Evolutionary conservation across 768 basidiomycete species (phyloP).

Genomic region (Calocybe indica): DNA sequence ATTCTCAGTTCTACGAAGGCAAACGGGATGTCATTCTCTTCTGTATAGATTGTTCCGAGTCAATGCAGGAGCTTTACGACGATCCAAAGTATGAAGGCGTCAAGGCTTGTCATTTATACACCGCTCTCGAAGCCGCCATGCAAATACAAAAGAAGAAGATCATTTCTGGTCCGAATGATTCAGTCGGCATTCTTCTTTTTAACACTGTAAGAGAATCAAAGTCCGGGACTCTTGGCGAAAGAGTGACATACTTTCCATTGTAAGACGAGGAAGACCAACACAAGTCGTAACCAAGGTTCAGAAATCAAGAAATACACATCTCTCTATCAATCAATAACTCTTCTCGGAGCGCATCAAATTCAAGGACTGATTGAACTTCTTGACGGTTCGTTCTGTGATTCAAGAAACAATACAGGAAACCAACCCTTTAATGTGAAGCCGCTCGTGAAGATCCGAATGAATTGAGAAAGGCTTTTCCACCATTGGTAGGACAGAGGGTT

Average conservation of each 20-base stretch:
- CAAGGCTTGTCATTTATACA: slow-evolving; percentile 71
- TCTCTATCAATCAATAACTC: slow-evolving; percentile 71
- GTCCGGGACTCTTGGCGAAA: background rate
- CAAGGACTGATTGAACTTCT: slow-evolving; percentile 73
- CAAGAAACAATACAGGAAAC: background rate
- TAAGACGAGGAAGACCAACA: slow-evolving; percentile 38
- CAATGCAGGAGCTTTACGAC: slow-evolving; percentile 75
- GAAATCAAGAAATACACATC: slow-evolving; percentile 67
- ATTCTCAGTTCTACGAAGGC: slow-evolving; percentile 55
- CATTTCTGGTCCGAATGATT: slow-evolving; percentile 81
- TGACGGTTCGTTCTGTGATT: slow-evolving; percentile 47
- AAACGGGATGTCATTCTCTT: slow-evolving; percentile 89
- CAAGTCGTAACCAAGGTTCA: slow-evolving; percentile 33
- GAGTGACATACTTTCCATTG: slow-evolving; percentile 2
- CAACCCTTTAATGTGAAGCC: slow-evolving; percentile 31
- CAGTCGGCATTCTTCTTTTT: slow-evolving; percentile 86
- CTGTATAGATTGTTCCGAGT: slow-evolving; percentile 88
- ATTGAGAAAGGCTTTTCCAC: slow-evolving; percentile 59
- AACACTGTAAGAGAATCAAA: slow-evolving; percentile 65
- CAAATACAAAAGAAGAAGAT: slow-evolving; percentile 90
- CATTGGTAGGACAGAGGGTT: slow-evolving; percentile 48
- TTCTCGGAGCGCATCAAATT: slow-evolving; percentile 76
- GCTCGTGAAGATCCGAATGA: slow-evolving; percentile 57
- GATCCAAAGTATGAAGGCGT: slow-evolving; percentile 59
- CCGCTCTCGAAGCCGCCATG: slow-evolving; percentile 77